These are phyloP conservation scores for Didymella sp. DNA, from an alignment of 2,329 filamentous ascomycete genomes.

Conservation along the genomic window DNA sequence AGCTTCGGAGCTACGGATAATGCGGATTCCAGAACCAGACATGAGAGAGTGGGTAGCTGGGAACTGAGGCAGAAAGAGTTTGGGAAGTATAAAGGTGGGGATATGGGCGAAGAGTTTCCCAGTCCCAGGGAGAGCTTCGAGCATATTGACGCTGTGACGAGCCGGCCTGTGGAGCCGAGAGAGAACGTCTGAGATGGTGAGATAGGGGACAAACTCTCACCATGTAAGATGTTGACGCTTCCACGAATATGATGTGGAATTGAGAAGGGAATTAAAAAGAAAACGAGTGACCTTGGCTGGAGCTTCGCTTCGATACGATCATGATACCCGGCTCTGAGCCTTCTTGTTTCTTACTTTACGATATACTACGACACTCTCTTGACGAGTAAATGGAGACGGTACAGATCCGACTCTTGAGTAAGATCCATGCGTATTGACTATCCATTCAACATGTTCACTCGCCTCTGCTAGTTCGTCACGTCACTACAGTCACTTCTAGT, in stretches of 20 bases:
- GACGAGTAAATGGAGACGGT: not conserved
- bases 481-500: not conserved
- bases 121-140: constrained; percentile 53
- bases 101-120: constrained; percentile 34
- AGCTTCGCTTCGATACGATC: constrained; percentile 32
- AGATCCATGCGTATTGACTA: too few species aligned
- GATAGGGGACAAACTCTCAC: not conserved
- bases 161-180: constrained; percentile 54
- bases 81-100: constrained; percentile 22
- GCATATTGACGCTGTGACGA: constrained; percentile 52
- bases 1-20: constrained; percentile 21
- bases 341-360: constrained; percentile 2
- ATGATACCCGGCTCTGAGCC: constrained; percentile 37
- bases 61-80: constrained; percentile 56
- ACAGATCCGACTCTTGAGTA: not conserved
- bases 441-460: too few species aligned
- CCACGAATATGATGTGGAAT: not conserved
- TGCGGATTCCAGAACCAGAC: constrained; percentile 20
- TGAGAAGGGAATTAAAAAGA: not conserved
- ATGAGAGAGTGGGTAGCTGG: constrained; percentile 66
- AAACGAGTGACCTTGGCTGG: not conserved
- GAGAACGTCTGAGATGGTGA: constrained; percentile 55
- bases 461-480: too few species aligned
- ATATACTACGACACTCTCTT: constrained; percentile 1
- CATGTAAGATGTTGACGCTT: not conserved